Percentiles rank a stretch among this genome's conserved stretches.
Conservation (phyloP, 23 red algal species). For the Gracilariopsis chorda region DNA sequence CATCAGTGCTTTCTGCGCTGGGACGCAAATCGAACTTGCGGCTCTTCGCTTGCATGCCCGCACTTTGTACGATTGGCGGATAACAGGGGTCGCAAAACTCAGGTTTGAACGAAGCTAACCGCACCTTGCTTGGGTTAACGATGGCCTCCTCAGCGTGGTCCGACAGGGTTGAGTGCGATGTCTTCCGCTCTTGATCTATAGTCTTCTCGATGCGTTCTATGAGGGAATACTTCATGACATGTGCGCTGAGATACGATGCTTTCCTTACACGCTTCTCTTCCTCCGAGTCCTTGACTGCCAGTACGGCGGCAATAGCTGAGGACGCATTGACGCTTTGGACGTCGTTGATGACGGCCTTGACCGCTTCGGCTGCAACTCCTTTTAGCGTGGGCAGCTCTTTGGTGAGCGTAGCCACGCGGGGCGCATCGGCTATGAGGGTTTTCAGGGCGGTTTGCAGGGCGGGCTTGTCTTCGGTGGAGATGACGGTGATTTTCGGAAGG, state of each 20-base stretch:
- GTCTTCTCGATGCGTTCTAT: conserved; percentile 79
- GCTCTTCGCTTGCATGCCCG: conserved; percentile 16
- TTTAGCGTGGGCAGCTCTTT: conserved; percentile 6
- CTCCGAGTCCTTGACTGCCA: conserved; percentile 78
- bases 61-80: conserved; percentile 92
- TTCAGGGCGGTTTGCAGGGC: conserved; percentile 6
- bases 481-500: conserved; percentile 23
- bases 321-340: conserved; percentile 28
- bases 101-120: conserved; percentile 39
- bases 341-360: neutral
- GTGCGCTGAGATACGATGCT: conserved; percentile 61
- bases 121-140: conserved; percentile 61
- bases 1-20: conserved; percentile 73
- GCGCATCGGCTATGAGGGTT: neutral
- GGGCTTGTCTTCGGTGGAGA: neutral
- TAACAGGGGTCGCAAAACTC: conserved; percentile 93
- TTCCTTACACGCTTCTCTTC: conserved; percentile 68
- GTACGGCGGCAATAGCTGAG: conserved; percentile 55
- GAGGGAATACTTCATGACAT: conserved; percentile 73
- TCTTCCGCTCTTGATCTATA: conserved; percentile 79
- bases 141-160: conserved; percentile 81
- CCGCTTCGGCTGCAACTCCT: conserved; percentile 18
- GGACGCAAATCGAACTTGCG: conserved; percentile 87
- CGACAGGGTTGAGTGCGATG: conserved; percentile 67
- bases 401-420: neutral